These are phyloP conservation scores for Aulographum hederae DNA, from an alignment of 2,329 filamentous ascomycete genomes.

Conservation along the genomic window DNA sequence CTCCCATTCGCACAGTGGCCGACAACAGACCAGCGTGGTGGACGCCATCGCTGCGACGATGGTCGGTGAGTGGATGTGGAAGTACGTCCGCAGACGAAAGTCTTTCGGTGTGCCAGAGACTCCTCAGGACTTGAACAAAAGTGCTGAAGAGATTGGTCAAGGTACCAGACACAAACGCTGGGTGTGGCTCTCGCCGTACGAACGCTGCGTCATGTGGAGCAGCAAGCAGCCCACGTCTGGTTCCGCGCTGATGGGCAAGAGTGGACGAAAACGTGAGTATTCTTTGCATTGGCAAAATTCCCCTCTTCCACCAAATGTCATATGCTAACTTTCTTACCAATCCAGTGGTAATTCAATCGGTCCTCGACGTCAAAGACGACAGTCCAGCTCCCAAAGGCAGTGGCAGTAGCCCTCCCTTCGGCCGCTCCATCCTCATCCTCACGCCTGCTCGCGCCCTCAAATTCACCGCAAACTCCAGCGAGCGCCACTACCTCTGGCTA, in stretches of 20 bases:
- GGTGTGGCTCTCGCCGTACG: constrained; percentile 97
- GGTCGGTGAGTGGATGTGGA: constrained; percentile 96
- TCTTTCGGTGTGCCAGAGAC: constrained; percentile 65
- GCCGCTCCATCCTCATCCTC: constrained; percentile 84
- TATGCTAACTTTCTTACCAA: constrained; percentile 1
- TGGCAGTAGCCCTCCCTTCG: constrained; percentile 43
- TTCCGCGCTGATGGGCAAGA: constrained; percentile 78
- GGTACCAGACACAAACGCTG: constrained; percentile 76
- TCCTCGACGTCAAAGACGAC: constrained; percentile 90
- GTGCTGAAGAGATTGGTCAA: constrained; percentile 33
- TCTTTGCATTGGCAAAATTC: not conserved
- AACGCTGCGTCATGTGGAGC: constrained; percentile 92
- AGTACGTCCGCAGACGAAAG: constrained; percentile 72
- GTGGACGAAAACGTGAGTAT: constrained; percentile 76
- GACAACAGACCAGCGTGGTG: constrained; percentile 53
- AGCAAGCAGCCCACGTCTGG: constrained; percentile 88
- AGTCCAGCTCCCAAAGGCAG: constrained; percentile 63
- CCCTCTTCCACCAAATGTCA: not conserved
- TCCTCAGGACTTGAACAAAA: constrained; percentile 13
- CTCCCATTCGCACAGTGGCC: not conserved
- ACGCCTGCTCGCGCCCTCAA: constrained; percentile 89
- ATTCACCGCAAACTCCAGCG: constrained; percentile 68
- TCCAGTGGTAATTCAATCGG: constrained; percentile 89
- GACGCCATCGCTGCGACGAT: constrained; percentile 96
- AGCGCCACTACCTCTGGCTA: constrained; percentile 88